phyloP scores from a whole-genome alignment of 2,329 filamentous ascomycete species.

The Cyphellophora europaea region DNA sequence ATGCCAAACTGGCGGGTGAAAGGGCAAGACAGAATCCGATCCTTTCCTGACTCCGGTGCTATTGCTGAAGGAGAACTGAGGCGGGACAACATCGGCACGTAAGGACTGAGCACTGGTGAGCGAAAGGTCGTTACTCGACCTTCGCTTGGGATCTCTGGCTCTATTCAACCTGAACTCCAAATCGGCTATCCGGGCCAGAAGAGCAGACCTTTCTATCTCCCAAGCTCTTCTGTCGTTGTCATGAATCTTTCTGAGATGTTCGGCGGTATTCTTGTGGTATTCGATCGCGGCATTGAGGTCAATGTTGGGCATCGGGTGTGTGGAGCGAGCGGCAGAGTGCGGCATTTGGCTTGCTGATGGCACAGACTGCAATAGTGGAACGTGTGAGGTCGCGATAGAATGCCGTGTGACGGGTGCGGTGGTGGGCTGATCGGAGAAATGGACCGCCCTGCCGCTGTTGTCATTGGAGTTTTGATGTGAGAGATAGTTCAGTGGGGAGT shows the following conservation, averaged over 20 bases:
- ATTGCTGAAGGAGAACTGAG: constrained; percentile 2
- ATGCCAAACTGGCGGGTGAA: constrained; percentile 31
- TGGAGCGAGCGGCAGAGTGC: constrained; percentile 13
- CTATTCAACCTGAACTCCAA: constrained; percentile 27
- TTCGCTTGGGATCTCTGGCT: constrained; percentile 13
- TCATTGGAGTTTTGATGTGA: constrained; percentile 1
- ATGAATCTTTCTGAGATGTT: constrained; percentile 31
- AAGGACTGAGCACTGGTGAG: constrained; percentile 15
- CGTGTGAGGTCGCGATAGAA: constrained; percentile 27
- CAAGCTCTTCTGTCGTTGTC: constrained; percentile 34
- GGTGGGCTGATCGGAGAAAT: constrained; percentile 27
- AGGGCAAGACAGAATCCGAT: constrained; percentile 8
- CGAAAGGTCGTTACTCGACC: constrained; percentile 17
- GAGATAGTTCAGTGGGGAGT: constrained; percentile 12
- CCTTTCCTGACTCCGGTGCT: neutral
- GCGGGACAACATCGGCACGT: constrained; percentile 9
- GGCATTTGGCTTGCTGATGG: constrained; percentile 17
- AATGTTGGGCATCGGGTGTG: constrained; percentile 13
- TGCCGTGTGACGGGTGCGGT: constrained; percentile 27
- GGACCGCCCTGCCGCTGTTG: constrained; percentile 26
- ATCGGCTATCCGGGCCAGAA: constrained; percentile 32
- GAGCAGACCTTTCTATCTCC: constrained; percentile 32
- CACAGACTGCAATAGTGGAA: constrained; percentile 22
- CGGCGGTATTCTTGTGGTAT: constrained; percentile 31
- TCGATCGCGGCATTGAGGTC: constrained; percentile 30